These are phyloP conservation scores for Trichoderma sp. DNA, from an alignment of 2,329 filamentous ascomycete species.

Conservation along the genomic window DNA sequence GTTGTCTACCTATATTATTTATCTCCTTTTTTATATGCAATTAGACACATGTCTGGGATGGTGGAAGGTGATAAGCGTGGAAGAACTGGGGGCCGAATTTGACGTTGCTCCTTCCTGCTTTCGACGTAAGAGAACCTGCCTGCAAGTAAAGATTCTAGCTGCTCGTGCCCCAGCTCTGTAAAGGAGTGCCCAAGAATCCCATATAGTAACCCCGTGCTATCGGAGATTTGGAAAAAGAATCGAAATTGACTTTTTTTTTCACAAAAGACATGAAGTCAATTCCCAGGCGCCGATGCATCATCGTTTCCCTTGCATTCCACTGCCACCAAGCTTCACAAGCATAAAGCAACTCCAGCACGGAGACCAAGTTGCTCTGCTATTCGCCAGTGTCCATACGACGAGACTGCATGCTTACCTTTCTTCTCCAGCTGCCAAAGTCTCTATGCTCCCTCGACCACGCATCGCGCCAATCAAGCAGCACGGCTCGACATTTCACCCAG, in stretches of 20 bases:
- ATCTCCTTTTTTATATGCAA: not conserved
- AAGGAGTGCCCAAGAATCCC: not conserved
- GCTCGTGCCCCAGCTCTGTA: not conserved
- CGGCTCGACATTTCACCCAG: not conserved
- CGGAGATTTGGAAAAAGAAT: not conserved
- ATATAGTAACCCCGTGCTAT: not conserved
- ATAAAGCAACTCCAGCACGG: not conserved
- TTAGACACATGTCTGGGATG: not conserved
- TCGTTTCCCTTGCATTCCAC: slow-evolving; percentile 1
- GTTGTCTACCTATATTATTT: not conserved
- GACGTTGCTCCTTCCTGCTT: not conserved
- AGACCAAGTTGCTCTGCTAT: not conserved
- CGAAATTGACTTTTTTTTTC: not conserved
- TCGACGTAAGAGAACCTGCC: not conserved
- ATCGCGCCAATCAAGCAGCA: not conserved
- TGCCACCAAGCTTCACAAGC: not conserved
- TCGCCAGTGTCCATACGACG: not conserved
- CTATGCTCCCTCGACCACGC: not conserved
- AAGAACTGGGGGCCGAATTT: not conserved
- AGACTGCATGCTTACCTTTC: not conserved
- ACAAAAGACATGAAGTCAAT: not conserved
- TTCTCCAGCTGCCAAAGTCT: not conserved
- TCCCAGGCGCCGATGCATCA: not conserved
- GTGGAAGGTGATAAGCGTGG: no score
- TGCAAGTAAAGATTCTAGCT: not conserved